These are phyloP conservation scores for Croton laevigatus DNA, from an alignment of 441 rosid species.

Conservation along the genomic window DNA sequence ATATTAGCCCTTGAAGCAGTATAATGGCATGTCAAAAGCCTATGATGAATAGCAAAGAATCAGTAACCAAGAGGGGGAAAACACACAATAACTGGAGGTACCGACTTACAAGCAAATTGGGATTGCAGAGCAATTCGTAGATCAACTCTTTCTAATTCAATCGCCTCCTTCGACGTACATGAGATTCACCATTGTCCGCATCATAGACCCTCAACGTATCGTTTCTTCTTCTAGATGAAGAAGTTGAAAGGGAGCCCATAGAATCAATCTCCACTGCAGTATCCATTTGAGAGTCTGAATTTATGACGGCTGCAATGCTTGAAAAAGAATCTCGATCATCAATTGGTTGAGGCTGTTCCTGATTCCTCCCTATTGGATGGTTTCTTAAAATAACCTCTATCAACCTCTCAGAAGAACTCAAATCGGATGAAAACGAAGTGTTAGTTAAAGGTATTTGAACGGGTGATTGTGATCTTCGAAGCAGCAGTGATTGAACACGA, in stretches of 20 bases:
- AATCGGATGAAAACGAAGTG: slow-evolving; percentile 39
- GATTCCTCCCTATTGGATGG: slow-evolving; percentile 53
- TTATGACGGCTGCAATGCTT: slow-evolving; percentile 77
- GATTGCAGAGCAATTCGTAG: slow-evolving; percentile 11
- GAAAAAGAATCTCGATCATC: slow-evolving; percentile 91
- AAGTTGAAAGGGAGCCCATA: slow-evolving; percentile 69
- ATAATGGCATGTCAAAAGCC: slow-evolving; percentile 22
- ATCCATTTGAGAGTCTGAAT: slow-evolving; percentile 77
- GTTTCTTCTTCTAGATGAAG: slow-evolving; percentile 62
- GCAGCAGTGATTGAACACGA: slow-evolving; percentile 41
- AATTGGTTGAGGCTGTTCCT: slow-evolving; percentile 64
- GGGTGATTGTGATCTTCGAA: slow-evolving; percentile 53
- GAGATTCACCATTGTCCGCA: slow-evolving; percentile 76
- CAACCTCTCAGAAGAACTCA: slow-evolving; percentile 51
- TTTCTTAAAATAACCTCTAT: slow-evolving; percentile 49
- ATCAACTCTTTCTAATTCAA: slow-evolving; percentile 36
- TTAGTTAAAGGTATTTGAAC: slow-evolving; percentile 43
- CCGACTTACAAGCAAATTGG: slow-evolving; percentile 19
- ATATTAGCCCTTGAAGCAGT: slow-evolving; percentile 13
- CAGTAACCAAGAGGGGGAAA: slow-evolving; percentile 13
- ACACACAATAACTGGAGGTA: slow-evolving; percentile 16
- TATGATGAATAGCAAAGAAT: slow-evolving; percentile 1
- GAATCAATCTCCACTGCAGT: slow-evolving; percentile 80
- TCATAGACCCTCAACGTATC: slow-evolving; percentile 67
- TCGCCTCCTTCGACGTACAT: slow-evolving; percentile 72